phyloP scores from a whole-genome alignment of 257 asterid genomes.

The Orobanche coerulescens region DNA sequence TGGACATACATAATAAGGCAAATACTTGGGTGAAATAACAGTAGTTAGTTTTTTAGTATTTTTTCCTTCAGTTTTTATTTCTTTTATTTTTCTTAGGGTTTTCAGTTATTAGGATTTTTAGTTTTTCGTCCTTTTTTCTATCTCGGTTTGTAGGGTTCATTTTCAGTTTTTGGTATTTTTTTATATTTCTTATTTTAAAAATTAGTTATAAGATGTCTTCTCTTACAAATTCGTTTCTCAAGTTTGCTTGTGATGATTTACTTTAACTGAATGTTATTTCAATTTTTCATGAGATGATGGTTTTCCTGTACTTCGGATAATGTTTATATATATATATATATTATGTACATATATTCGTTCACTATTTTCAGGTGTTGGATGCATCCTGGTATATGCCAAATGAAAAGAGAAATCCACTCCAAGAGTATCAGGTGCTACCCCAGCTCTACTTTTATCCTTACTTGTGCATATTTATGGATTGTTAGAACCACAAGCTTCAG shows the following conservation, averaged over 20 bases:
- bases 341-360: slow-evolving; percentile 1
- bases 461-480: slow-evolving; percentile 9
- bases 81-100: too few species aligned
- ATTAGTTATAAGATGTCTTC: slow-evolving; percentile 7
- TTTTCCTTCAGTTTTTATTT: too few species aligned
- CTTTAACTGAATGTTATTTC: background rate
- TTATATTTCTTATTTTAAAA: too few species aligned
- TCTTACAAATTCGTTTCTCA: background rate
- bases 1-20: background rate
- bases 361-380: slow-evolving; percentile 66
- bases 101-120: too few species aligned
- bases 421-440: slow-evolving; percentile 79
- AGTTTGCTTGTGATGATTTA: background rate
- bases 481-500: slow-evolving; percentile 2
- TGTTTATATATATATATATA: too few species aligned
- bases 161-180: too few species aligned
- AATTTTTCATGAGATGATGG: slow-evolving; percentile 1
- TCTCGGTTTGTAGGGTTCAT: too few species aligned
- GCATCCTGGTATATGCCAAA: slow-evolving; percentile 99
- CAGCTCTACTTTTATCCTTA: background rate
- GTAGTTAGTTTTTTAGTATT: too few species aligned
- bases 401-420: slow-evolving; percentile 94
- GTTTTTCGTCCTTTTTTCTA: too few species aligned
- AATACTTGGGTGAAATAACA: too few species aligned
- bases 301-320: background rate